phyloP scores from a whole-genome alignment of 257 asterid genomes.

The Plantago elongata region DNA sequence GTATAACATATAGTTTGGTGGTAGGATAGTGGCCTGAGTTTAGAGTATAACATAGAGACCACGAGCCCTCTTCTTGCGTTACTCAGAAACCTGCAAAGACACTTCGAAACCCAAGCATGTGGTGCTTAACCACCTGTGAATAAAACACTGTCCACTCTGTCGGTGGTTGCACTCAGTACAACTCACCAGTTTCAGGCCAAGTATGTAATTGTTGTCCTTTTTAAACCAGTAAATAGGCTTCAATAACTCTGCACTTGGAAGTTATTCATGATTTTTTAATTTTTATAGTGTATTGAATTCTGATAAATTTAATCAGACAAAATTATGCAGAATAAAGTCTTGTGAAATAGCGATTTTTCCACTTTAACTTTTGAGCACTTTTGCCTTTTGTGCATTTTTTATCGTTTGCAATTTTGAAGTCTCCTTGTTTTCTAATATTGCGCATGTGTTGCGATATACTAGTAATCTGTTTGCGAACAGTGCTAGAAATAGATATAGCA shows the following conservation, averaged over 20 bases:
- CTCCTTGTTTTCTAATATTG: too few relatives aligned
- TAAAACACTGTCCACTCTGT: conserved; percentile 62
- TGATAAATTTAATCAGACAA: not conserved
- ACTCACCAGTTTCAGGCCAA: conserved; percentile 80
- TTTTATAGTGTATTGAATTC: not conserved
- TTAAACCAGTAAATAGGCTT: conserved; percentile 78
- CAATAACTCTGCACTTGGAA: conserved; percentile 8
- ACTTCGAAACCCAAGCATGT: conserved; percentile 64
- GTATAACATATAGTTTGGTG: too few relatives aligned
- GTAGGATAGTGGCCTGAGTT: too few relatives aligned
- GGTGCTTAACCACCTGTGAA: conserved; percentile 82
- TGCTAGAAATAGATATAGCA: too few relatives aligned
- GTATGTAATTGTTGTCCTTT: conserved; percentile 81
- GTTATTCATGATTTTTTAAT: not conserved
- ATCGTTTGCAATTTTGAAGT: not conserved
- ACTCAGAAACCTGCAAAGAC: conserved; percentile 39
- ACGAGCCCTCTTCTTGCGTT: not conserved
- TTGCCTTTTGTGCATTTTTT: not conserved
- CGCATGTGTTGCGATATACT: too few relatives aligned
- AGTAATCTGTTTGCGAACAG: too few relatives aligned
- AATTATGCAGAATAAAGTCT: not conserved
- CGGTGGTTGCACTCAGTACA: conserved; percentile 74
- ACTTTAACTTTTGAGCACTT: not conserved
- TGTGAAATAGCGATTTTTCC: too few relatives aligned
- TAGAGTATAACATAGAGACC: not conserved